Evolutionary conservation across 2,329 filamentous ascomycete genomes (phyloP).

Genomic region (Raffaelea arxii): DNA sequence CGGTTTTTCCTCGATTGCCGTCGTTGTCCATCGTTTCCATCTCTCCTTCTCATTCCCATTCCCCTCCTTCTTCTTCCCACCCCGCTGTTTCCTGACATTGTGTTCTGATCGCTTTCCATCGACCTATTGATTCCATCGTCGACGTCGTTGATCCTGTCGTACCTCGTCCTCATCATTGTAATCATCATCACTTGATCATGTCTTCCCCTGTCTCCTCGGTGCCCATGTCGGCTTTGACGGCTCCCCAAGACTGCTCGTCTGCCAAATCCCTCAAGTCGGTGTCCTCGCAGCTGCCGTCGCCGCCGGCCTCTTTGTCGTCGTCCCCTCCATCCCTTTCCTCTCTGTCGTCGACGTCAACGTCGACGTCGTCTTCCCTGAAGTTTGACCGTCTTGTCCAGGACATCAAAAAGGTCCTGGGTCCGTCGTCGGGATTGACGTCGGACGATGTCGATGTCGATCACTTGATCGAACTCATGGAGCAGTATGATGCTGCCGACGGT

Average conservation of each 20-base stretch:
- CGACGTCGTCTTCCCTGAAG: constrained; percentile 26
- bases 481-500: constrained; percentile 56
- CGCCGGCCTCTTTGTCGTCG: background rate
- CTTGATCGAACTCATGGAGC: constrained; percentile 62
- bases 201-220: no score
- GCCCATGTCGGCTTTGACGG: no score
- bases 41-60: no score
- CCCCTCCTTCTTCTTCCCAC: no score
- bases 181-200: no score
- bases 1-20: no score
- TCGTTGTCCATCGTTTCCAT: no score
- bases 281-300: background rate
- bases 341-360: background rate
- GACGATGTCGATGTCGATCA: constrained; percentile 69
- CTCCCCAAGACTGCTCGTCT: background rate
- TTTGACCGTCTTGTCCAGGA: constrained; percentile 65
- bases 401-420: constrained; percentile 67
- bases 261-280: background rate
- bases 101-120: no score
- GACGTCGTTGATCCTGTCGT: no score
- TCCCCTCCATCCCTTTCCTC: constrained; percentile 1
- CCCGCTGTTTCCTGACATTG: no score
- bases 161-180: no score
- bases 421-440: constrained; percentile 72
- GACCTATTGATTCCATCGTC: no score